A percentile compares a stretch with the other conserved stretches of the same genome.
Conservation (phyloP, 345 rosid species). For the Gossypium turneri region DNA sequence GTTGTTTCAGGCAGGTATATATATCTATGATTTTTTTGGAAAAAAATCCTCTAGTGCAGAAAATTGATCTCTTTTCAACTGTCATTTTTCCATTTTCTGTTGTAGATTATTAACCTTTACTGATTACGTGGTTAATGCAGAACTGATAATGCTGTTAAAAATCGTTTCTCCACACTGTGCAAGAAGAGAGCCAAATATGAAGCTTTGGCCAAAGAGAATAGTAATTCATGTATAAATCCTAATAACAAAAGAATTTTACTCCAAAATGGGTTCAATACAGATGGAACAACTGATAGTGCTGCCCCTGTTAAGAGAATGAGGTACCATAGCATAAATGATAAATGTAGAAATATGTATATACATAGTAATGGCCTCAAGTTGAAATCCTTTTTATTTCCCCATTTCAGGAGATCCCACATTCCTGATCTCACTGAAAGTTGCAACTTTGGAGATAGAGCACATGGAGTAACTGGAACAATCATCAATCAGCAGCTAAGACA, state of each 20-base stretch:
- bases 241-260: slow-evolving; percentile 68
- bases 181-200: slow-evolving; percentile 95
- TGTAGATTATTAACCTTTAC: not conserved
- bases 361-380: not conserved
- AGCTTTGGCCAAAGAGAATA: slow-evolving; percentile 82
- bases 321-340: slow-evolving; percentile 22
- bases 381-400: slow-evolving; percentile 7
- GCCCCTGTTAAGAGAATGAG: slow-evolving; percentile 54
- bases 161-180: slow-evolving; percentile 88
- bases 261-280: slow-evolving; percentile 36
- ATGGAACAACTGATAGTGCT: slow-evolving; percentile 37
- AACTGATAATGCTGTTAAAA: slow-evolving; percentile 98
- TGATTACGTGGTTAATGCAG: slow-evolving; percentile 40
- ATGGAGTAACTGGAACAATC: slow-evolving; percentile 35
- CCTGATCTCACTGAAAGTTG: slow-evolving; percentile 37
- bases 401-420: slow-evolving; percentile 68
- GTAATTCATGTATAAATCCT: slow-evolving; percentile 41
- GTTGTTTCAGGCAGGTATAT: slow-evolving; percentile 97
- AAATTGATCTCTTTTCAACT: slow-evolving; percentile 2
- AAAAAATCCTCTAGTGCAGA: not conserved
- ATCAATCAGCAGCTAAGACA: slow-evolving; percentile 49
- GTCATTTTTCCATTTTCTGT: not conserved
- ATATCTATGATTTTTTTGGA: not conserved
- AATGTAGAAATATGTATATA: not conserved
- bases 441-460: slow-evolving; percentile 51